A percentile compares a stretch with the other conserved stretches of the same genome.
These are phyloP conservation scores for Quercus phellos DNA, from an alignment of 331 rosid genomes.

Conservation along the genomic window DNA sequence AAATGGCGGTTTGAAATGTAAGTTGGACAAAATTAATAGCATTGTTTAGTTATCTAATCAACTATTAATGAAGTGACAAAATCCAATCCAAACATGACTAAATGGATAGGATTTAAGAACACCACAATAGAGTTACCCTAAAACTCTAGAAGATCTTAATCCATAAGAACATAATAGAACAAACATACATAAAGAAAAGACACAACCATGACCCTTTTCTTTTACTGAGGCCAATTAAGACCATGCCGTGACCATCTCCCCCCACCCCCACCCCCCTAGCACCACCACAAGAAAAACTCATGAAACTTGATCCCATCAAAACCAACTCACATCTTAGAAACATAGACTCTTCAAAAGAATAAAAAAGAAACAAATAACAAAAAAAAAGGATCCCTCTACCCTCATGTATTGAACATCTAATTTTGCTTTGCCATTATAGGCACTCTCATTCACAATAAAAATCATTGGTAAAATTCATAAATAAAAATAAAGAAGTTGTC, in stretches of 20 bases:
- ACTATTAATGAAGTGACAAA: too few species aligned
- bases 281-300: neutral
- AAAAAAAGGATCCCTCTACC: neutral
- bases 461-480: neutral
- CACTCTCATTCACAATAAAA: neutral
- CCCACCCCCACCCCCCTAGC: too few species aligned
- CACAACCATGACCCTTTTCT: too few species aligned
- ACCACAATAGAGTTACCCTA: too few species aligned
- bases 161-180: too few species aligned
- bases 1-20: neutral
- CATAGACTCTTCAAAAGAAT: neutral
- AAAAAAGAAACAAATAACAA: neutral
- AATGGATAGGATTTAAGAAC: too few species aligned
- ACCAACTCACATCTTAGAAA: neutral
- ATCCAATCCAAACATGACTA: too few species aligned
- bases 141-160: too few species aligned
- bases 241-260: neutral
- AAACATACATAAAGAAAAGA: too few species aligned
- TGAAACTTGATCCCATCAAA: neutral
- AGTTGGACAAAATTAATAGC: neutral
- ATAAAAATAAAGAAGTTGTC: neutral
- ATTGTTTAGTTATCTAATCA: too few species aligned
- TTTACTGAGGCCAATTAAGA: neutral
- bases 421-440: neutral
- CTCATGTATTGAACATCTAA: neutral